A percentile compares a stretch with the other conserved stretches of the same genome.
Evolutionary conservation across 345 rosid species (phyloP).

Genomic region (Turnera subulata): DNA sequence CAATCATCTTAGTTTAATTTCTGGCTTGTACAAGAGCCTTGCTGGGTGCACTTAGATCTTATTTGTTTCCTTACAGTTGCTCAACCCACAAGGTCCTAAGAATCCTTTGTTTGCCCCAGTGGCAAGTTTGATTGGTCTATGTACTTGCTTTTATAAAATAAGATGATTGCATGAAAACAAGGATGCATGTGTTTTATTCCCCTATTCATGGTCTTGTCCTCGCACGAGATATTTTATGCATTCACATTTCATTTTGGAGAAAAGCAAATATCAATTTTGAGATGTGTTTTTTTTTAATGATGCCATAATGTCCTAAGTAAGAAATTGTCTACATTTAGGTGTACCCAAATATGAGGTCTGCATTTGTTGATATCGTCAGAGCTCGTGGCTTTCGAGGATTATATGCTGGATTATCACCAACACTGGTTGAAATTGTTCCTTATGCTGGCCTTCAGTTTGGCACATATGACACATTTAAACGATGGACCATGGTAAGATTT

Average conservation of each 20-base stretch:
- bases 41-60: too few relatives aligned
- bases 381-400: constrained; percentile 80
- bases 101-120: background rate
- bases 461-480: constrained; percentile 86
- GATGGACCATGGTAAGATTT: constrained; percentile 73
- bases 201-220: background rate
- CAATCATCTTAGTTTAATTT: too few relatives aligned
- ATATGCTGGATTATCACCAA: constrained; percentile 90
- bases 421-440: constrained; percentile 89
- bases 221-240: too few relatives aligned
- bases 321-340: constrained; percentile 41
- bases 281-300: too few relatives aligned
- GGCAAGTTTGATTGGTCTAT: background rate
- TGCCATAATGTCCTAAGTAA: too few relatives aligned
- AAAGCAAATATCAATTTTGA: too few relatives aligned
- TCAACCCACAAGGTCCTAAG: too few relatives aligned
- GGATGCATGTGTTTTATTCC: background rate
- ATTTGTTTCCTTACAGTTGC: too few relatives aligned
- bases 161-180: background rate
- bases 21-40: too few relatives aligned
- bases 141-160: background rate
- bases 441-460: constrained; percentile 99
- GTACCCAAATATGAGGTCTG: constrained; percentile 96
- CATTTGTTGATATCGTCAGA: constrained; percentile 59
- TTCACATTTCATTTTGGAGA: too few relatives aligned